Percentiles rank a stretch among this genome's conserved stretches.
Conservation (phyloP, 257 asterid genomes). For the Capsicum chinense region DNA sequence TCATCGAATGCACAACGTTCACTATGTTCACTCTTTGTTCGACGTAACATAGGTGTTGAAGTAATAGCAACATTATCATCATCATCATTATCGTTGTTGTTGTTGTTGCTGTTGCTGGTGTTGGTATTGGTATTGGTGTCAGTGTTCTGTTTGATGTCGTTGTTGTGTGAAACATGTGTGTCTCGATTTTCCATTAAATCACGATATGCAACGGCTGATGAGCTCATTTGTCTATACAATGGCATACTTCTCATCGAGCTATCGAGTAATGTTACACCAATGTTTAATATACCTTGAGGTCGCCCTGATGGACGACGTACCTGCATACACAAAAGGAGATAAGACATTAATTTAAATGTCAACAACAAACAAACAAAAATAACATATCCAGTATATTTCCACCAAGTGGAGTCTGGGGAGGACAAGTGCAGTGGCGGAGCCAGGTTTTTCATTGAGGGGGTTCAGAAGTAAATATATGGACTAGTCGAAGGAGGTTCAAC, state of each 20-base stretch:
- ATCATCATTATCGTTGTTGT: background rate
- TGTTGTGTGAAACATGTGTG: background rate
- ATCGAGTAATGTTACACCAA: constrained; percentile 79
- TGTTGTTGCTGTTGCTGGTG: background rate
- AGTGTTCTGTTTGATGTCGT: background rate
- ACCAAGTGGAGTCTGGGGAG: no score
- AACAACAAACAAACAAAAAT: no score
- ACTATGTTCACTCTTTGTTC: constrained; percentile 70
- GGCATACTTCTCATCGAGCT: constrained; percentile 89
- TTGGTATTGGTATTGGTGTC: background rate
- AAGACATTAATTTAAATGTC: no score
- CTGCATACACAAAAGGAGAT: constrained; percentile 37
- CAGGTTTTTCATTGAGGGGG: no score
- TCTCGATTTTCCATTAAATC: constrained; percentile 51
- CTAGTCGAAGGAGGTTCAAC: no score
- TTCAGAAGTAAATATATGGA: no score
- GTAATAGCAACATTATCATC: background rate
- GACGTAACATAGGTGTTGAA: constrained; percentile 53
- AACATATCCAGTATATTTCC: no score
- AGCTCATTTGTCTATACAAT: constrained; percentile 35
- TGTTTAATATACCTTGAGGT: constrained; percentile 84
- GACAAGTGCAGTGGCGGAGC: no score
- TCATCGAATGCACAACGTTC: constrained; percentile 49
- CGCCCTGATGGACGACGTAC: constrained; percentile 92
- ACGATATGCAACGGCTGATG: constrained; percentile 56